Conservation (phyloP, 768 basidiomycete genomes). For the Lentinula sp. region DNA sequence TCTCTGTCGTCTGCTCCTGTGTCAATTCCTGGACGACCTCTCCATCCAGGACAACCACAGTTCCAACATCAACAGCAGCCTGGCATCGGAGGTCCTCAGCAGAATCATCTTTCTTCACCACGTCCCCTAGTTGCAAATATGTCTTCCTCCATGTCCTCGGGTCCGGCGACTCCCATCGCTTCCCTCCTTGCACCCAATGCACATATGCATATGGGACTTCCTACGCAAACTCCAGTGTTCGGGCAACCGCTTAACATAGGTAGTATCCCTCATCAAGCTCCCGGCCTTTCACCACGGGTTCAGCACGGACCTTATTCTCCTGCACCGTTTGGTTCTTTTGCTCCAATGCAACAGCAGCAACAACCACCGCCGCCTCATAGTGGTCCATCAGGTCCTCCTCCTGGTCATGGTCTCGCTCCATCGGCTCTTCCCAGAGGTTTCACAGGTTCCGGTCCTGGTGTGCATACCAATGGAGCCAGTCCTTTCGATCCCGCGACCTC, state of each 20-base stretch:
- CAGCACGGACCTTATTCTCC: constrained; percentile 36
- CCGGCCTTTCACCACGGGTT: constrained; percentile 46
- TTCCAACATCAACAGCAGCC: constrained; percentile 21
- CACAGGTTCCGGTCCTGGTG: constrained; percentile 18
- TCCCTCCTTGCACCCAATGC: constrained; percentile 32
- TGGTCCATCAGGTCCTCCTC: background rate
- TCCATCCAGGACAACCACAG: background rate
- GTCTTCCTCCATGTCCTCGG: background rate
- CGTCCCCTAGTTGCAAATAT: constrained; percentile 8
- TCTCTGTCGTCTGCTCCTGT: constrained; percentile 14
- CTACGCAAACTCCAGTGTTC: constrained; percentile 41
- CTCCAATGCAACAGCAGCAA: constrained; percentile 20
- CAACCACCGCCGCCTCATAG: background rate
- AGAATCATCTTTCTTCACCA: constrained; percentile 24
- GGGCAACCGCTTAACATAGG: constrained; percentile 29
- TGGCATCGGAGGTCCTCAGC: constrained; percentile 13
- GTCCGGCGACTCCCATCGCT: constrained; percentile 11
- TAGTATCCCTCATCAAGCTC: constrained; percentile 30
- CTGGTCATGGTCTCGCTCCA: constrained; percentile 24
- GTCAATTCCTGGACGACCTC: background rate
- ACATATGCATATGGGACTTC: constrained; percentile 33
- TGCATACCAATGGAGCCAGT: constrained; percentile 14
- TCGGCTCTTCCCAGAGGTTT: constrained; percentile 52
- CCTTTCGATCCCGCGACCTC: constrained; percentile 41
- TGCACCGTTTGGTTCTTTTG: constrained; percentile 45